Evolutionary conservation across 2,329 filamentous ascomycete genomes (phyloP).

Genomic region (Aureobasidium sp.): DNA sequence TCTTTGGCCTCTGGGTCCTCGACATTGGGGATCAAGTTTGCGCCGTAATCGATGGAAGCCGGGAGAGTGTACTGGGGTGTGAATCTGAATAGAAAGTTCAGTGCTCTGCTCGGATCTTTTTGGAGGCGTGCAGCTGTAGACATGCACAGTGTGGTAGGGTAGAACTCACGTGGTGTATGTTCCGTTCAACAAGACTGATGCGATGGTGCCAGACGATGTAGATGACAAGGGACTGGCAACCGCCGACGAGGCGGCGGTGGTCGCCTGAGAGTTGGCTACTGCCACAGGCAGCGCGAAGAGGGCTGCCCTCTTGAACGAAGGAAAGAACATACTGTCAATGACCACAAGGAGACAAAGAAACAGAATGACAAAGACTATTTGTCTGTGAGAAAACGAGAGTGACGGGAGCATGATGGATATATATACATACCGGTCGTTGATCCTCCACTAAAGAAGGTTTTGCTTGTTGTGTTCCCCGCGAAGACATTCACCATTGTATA

Average conservation of each 20-base stretch:
- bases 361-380: background rate
- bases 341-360: background rate
- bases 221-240: conserved; percentile 14
- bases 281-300: conserved; percentile 5
- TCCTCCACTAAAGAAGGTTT: background rate
- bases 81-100: conserved; percentile 19
- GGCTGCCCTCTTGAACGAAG: background rate
- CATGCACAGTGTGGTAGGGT: too few relatives aligned
- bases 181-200: conserved; percentile 23
- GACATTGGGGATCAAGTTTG: conserved; percentile 52
- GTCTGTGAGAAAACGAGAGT: background rate
- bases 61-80: conserved; percentile 27
- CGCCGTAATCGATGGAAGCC: conserved; percentile 26
- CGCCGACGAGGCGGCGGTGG: conserved; percentile 14
- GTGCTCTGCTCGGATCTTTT: background rate
- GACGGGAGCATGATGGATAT: background rate
- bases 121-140: too few relatives aligned
- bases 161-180: conserved; percentile 12
- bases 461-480: background rate
- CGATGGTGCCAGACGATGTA: conserved; percentile 15
- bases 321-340: background rate
- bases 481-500: background rate
- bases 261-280: conserved; percentile 19
- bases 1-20: conserved; percentile 55
- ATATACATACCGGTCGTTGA: background rate